Conservation (phyloP, 129 eudicot species). For the carrot (Daucus carota) region DNA sequence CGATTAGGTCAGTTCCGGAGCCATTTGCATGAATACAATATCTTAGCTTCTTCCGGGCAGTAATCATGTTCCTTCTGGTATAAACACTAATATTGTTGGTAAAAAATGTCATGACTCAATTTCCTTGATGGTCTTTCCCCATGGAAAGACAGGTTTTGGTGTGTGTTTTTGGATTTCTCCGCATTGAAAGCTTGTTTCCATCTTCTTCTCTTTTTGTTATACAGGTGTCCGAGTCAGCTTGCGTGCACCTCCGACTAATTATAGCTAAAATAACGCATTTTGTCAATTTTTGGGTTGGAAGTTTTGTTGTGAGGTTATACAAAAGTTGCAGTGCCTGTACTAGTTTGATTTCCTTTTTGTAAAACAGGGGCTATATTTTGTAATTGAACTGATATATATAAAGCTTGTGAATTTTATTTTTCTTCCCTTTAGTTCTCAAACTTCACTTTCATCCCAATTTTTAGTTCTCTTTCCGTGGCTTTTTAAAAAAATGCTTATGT, state of each 20-base stretch:
- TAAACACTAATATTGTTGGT: background rate
- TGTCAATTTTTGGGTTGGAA: background rate
- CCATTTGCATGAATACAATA: slow-evolving; percentile 35
- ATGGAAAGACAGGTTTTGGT: background rate
- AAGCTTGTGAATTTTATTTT: too few species aligned
- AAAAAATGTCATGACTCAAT: background rate
- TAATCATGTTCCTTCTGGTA: slow-evolving; percentile 9
- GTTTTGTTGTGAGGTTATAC: background rate
- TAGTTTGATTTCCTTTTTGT: background rate
- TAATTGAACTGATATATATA: too few species aligned
- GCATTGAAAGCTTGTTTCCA: background rate
- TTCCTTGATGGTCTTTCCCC: background rate
- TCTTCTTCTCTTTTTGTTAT: too few species aligned
- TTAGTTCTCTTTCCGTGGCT: too few species aligned
- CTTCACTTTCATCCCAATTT: too few species aligned
- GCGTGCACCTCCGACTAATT: too few species aligned
- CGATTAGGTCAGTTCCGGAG: slow-evolving; percentile 35
- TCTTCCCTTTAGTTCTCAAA: too few species aligned
- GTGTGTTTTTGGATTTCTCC: background rate
- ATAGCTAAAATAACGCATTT: background rate
- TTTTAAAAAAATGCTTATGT: too few species aligned
- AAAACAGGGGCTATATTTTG: background rate
- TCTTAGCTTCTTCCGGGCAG: slow-evolving; percentile 29
- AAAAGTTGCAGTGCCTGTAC: slow-evolving; percentile 3
- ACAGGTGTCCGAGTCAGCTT: too few species aligned